These are phyloP conservation scores for Nothophoma quercina DNA, from an alignment of 2,329 filamentous ascomycete genomes.

Conservation along the genomic window DNA sequence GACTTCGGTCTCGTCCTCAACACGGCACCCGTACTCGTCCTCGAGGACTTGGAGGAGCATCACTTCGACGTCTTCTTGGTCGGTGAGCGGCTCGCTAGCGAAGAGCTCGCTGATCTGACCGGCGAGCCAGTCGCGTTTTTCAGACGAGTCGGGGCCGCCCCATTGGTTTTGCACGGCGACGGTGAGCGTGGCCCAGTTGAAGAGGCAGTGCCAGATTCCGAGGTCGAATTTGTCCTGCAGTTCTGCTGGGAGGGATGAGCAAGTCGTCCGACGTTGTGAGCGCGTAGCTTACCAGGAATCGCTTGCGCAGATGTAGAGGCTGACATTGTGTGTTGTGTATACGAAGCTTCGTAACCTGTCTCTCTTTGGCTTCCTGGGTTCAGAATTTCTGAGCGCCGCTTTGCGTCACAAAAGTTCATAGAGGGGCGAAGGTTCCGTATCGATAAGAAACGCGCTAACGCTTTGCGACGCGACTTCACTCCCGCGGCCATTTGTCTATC, in stretches of 20 bases:
- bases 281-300: conserved; percentile 14
- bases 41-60: conserved; percentile 89
- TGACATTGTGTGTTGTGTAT: conserved; percentile 14
- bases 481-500: background rate
- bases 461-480: background rate
- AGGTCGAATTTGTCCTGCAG: conserved; percentile 70
- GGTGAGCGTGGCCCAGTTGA: conserved; percentile 87
- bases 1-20: conserved; percentile 86
- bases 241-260: conserved; percentile 30
- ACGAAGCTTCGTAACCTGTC: too few relatives aligned
- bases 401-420: conserved; percentile 21
- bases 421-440: conserved; percentile 5
- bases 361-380: background rate
- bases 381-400: conserved; percentile 6
- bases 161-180: conserved; percentile 87
- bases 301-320: conserved; percentile 7
- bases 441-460: conserved; percentile 16
- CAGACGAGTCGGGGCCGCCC: conserved; percentile 81
- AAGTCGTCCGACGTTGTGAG: background rate
- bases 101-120: conserved; percentile 86
- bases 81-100: conserved; percentile 64
- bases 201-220: conserved; percentile 81
- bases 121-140: conserved; percentile 97
- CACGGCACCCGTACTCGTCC: conserved; percentile 92
- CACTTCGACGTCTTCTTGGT: conserved; percentile 81